Evolutionary conservation across 2,329 filamentous ascomycete species (phyloP).

Genomic region (Ascomycota sp.): DNA sequence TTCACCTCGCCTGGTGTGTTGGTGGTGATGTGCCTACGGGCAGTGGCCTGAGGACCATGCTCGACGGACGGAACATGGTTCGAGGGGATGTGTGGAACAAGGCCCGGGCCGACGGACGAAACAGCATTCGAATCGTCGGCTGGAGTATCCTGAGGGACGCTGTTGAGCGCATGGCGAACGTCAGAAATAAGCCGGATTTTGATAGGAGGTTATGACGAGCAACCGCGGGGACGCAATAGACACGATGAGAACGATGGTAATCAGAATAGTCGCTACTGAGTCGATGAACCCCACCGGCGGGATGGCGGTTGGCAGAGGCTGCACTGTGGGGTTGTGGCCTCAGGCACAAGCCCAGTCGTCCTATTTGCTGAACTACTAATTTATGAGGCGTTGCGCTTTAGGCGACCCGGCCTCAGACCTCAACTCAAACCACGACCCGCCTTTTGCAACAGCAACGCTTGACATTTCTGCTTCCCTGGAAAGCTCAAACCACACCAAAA

Average conservation of each 20-base stretch:
- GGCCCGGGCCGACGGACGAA: conserved; percentile 37
- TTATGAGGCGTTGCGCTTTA: too few species aligned
- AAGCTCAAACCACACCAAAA: conserved; percentile 21
- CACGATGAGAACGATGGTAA: too few species aligned
- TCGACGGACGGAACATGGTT: conserved; percentile 39
- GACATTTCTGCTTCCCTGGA: conserved; percentile 3
- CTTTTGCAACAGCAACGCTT: too few species aligned
- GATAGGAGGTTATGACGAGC: conserved; percentile 6
- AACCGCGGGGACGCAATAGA: conserved; percentile 10
- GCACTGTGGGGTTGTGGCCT: conserved; percentile 8
- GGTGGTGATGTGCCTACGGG: conserved; percentile 31
- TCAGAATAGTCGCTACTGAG: too few species aligned
- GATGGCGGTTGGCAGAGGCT: too few species aligned
- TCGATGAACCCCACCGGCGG: too few species aligned
- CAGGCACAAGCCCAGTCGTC: conserved; percentile 14
- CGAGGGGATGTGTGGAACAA: conserved; percentile 44
- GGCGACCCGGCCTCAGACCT: too few species aligned
- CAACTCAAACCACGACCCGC: too few species aligned
- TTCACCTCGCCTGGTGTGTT: conserved; percentile 3
- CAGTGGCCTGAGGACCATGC: conserved; percentile 44
- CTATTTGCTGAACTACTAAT: conserved; percentile 16
- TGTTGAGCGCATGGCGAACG: conserved; percentile 39
- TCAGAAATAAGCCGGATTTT: conserved; percentile 6
- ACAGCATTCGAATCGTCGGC: conserved; percentile 41
- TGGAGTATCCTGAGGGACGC: conserved; percentile 43